phyloP scores from a whole-genome alignment of 192 early-diverging fungal genomes.

The Linnemannia hyalina region DNA sequence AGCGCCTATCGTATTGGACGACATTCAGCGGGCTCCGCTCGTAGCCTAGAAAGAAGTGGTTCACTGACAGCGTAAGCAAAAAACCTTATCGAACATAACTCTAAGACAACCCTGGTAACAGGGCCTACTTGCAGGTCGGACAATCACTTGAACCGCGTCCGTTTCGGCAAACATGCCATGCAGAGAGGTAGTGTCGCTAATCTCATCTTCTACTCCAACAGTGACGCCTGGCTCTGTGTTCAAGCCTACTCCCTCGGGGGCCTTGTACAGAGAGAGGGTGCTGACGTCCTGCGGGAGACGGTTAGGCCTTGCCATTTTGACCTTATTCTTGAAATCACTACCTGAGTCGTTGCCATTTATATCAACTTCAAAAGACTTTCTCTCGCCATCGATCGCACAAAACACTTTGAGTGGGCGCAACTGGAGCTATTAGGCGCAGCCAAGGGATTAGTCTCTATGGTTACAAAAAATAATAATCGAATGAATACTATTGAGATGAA shows the following conservation, averaged over 20 bases:
- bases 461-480: too few relatives aligned
- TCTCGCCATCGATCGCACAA: not conserved
- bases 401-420: not conserved
- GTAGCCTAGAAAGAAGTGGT: constrained; percentile 31
- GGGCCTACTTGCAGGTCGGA: not conserved
- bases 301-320: not conserved
- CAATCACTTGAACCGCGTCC: not conserved
- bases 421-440: not conserved
- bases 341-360: too few relatives aligned
- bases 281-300: not conserved
- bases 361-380: not conserved
- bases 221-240: not conserved
- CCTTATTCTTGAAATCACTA: not conserved
- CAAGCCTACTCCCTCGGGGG: not conserved
- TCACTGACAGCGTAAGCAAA: not conserved
- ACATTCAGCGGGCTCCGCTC: constrained; percentile 21
- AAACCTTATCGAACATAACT: too few relatives aligned
- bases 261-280: not conserved
- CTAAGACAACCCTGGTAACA: not conserved
- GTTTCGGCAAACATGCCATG: not conserved
- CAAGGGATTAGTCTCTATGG: not conserved
- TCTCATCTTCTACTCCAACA: not conserved
- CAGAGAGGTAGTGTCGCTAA: not conserved
- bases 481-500: too few relatives aligned
- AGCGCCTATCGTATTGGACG: constrained; percentile 33